These are phyloP conservation scores for Vigna radiata DNA, from an alignment of 306 rosid genomes.

Conservation along the genomic window DNA sequence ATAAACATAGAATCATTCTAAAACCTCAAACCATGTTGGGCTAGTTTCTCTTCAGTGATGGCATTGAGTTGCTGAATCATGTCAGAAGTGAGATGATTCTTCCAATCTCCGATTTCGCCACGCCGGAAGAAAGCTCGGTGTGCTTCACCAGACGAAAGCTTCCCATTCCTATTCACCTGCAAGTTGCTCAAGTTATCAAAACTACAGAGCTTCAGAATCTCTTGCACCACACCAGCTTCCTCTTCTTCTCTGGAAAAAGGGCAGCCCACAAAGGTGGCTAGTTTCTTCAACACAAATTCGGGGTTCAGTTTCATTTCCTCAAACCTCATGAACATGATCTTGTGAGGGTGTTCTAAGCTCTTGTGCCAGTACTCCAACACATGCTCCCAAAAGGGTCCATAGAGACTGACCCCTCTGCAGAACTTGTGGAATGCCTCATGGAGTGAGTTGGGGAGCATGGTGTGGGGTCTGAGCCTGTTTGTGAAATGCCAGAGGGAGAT, in stretches of 20 bases:
- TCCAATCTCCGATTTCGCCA: slow-evolving; percentile 8
- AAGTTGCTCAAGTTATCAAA: slow-evolving; percentile 20
- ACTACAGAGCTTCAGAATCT: not conserved
- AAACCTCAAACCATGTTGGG: not conserved
- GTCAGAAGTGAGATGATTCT: not conserved
- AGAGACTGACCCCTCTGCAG: not conserved
- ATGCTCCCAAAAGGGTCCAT: slow-evolving; percentile 10
- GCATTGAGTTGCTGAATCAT: not conserved
- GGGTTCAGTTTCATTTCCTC: slow-evolving; percentile 15
- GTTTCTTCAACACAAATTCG: not conserved
- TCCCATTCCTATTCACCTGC: not conserved
- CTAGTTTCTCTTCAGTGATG: not conserved
- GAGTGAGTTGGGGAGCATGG: not conserved
- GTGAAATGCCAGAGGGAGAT: slow-evolving; percentile 30
- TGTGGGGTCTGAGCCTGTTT: not conserved
- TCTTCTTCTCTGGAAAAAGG: not conserved
- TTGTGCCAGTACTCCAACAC: not conserved
- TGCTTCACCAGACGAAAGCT: not conserved
- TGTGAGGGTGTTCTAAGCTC: not conserved
- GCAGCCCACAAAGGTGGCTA: not conserved
- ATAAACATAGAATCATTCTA: not conserved
- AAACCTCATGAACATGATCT: not conserved
- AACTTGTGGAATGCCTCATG: not conserved
- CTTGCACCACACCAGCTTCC: not conserved
- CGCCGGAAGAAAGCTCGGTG: slow-evolving; percentile 9